phyloP scores from a whole-genome alignment of 805 yeast species.

The Peterozyma toletana region DNA sequence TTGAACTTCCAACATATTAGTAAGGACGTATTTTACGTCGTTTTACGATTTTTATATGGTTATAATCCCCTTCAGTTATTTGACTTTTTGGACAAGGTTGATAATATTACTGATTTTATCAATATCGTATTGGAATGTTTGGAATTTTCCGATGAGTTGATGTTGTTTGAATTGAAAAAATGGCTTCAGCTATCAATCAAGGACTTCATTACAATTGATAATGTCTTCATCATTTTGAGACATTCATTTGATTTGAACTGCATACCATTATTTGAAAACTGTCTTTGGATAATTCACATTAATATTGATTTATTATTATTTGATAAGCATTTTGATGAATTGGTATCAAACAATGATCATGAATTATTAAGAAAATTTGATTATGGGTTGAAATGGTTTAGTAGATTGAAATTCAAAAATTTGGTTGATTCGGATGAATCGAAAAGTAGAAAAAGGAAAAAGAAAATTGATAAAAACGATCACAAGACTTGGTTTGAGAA shows the following conservation, averaged over 20 bases:
- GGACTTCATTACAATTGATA: slow-evolving; percentile 50
- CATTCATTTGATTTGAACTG: slow-evolving; percentile 50
- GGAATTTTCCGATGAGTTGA: slow-evolving; percentile 54
- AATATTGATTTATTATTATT: slow-evolving; percentile 59
- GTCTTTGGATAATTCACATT: slow-evolving; percentile 62
- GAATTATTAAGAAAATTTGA: slow-evolving; percentile 18
- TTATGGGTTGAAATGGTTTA: slow-evolving; percentile 27
- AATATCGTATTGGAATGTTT: slow-evolving; percentile 50
- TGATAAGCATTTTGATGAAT: slow-evolving; percentile 28
- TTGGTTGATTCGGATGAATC: slow-evolving; percentile 10
- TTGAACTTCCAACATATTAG: slow-evolving; percentile 39
- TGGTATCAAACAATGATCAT: slow-evolving; percentile 18
- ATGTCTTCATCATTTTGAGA: slow-evolving; percentile 47
- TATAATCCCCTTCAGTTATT: slow-evolving; percentile 32
- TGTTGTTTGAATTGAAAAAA: slow-evolving; percentile 51
- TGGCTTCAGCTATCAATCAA: slow-evolving; percentile 54
- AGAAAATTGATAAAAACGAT: neutral
- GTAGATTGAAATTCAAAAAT: slow-evolving; percentile 14
- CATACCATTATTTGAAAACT: slow-evolving; percentile 44
- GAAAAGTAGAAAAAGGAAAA: slow-evolving; percentile 3
- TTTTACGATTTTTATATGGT: slow-evolving; percentile 56
- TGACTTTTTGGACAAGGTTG: slow-evolving; percentile 19
- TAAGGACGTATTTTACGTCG: slow-evolving; percentile 33
- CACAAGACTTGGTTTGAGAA: slow-evolving; percentile 22
- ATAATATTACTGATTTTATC: slow-evolving; percentile 33